Base-by-base conservation (phyloP, 1,139 yeast genomes). In the Starmera stellimalicola region DNA sequence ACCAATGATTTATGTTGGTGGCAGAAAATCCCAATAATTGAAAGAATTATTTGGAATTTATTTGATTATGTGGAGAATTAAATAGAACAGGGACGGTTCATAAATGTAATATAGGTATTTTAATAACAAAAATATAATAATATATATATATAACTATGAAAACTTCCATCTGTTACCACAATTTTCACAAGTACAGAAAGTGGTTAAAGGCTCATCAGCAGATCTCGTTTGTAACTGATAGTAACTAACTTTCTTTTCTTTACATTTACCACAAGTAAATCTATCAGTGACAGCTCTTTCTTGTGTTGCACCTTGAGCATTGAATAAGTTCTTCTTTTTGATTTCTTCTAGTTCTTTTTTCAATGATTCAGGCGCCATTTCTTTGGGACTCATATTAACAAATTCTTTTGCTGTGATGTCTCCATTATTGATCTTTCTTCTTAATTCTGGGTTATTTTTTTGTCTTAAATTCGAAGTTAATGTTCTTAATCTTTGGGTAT, bases 91-190 rank as follows among this genome's bases (percentile, higher is more conserved):
- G 15, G 27, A 23, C 20, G 16, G 11, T 28, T 18, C 4, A 16
- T 16, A 16, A 16, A 8, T 19, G 23, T 19, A 7, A 7, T 5
- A 22, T 11, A 7, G 24, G 6, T 22, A 11, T 12, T 12, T 22
- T 22, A 14, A 26, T 6, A 26, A 16, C 16, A 14, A 11, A 14
- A 11, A 11, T 14, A 11, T 24, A 24, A n/a, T n/a, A 23, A 23
- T 23, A 7, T 26, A 14, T 14, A 26, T 6, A n/a, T n/a, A n/a
- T n/a, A n/a, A n/a, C 35, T 28, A 80, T 16, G 91, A 80, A 55
- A 88, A 88, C 60, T 91, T 88, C 97, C 97, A 91, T 60, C 97
- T 74, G 55, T 91, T 85, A 45, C 97, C 97, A 66, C 98, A 91
- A 47, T 78, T 83, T 53, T 88, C 96, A 65, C 97, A 91, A 2